Base-by-base conservation (phyloP, 1,284 basidiomycete genomes). In the Limonomyces culmigenus region DNA sequence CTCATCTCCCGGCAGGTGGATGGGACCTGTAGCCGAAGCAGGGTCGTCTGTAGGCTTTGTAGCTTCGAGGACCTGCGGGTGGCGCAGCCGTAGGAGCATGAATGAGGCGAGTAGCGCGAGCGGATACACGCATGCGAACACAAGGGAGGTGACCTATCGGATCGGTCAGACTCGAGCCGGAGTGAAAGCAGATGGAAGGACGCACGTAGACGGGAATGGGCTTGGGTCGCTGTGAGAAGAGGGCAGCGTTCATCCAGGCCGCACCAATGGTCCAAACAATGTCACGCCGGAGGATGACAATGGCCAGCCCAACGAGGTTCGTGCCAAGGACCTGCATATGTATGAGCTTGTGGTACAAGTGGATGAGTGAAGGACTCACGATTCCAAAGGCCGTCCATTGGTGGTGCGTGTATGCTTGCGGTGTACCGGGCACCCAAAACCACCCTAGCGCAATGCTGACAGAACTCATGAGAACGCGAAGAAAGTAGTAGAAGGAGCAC, bases 221-320 rank as follows among this genome's bases (percentile, higher is more conserved):
- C 42, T 79, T 79, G 0, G 72, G 74, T 19, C 58, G 49, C 6
- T 59, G 52, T n/a, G 54, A 51, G 73, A 74, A 80, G 2, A 80
- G 55, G 41, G 67, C 69, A 12, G 74, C 55, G 39, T 67, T 71
- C 17, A 79, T 63, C 79, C 78, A 83, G 0, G 69, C 71, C 0
- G 75, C 70, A 1, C 74, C 73, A 12, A 75, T 60, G 35, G 72
- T 70, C 74, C 75, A 80, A 0, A 80, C 72, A 37, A 83, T 55
- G 45, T 84, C 80, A 5, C 66, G 59, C 3, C 72, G 57, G 3
- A 64, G 17, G 1, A 65, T 45, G 21, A 81, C 51, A 18, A 79
- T 62, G n/a, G 68, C 23, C 0, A 76, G 47, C 1, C 69, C 67
- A 43, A 67, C 38, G 1, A 71, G 27, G 40, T 75, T 74, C 2